A percentile compares a stretch with the other conserved stretches of the same genome.
These are phyloP conservation scores for Trichoderma erinaceum DNA, from an alignment of 495 filamentous ascomycete species.

Conservation along the genomic window DNA sequence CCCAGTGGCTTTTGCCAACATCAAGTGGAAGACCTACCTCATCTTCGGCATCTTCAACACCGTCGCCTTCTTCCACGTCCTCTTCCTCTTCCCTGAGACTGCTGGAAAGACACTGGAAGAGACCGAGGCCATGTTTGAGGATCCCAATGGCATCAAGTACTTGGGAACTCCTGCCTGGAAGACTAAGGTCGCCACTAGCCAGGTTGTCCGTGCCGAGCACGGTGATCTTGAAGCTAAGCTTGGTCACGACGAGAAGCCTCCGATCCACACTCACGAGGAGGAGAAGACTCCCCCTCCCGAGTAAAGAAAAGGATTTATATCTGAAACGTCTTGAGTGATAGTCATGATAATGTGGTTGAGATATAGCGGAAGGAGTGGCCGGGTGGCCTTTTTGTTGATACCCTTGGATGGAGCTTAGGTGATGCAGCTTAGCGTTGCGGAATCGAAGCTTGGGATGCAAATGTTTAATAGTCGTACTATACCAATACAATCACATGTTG, in stretches of 20 bases:
- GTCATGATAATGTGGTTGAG: not conserved
- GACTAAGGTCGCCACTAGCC: conserved; percentile 11
- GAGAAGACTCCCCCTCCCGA: not conserved
- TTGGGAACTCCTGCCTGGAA: conserved; percentile 12
- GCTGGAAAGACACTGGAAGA: conserved; percentile 73
- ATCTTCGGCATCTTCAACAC: conserved; percentile 67
- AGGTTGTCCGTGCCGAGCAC: not conserved
- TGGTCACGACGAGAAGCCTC: conserved; percentile 6
- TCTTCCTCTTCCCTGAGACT: conserved; percentile 68
- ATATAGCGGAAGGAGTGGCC: too few species aligned
- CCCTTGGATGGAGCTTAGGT: not conserved
- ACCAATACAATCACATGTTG: conserved; percentile 7
- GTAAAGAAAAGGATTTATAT: not conserved
- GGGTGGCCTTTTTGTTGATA: conserved; percentile 1
- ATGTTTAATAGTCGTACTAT: conserved; percentile 14
- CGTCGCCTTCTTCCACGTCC: conserved; percentile 62
- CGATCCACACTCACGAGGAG: conserved; percentile 10
- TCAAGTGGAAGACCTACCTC: conserved; percentile 57
- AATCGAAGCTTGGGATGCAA: not conserved
- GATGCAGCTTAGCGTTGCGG: not conserved
- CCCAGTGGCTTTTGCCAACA: conserved; percentile 49
- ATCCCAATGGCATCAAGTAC: conserved; percentile 14
- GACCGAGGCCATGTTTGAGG: conserved; percentile 48
- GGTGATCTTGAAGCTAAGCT: conserved; percentile 12
- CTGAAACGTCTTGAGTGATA: not conserved